These are phyloP conservation scores for Boeremia exigua DNA, from an alignment of 2,329 filamentous ascomycete species.

Conservation along the genomic window DNA sequence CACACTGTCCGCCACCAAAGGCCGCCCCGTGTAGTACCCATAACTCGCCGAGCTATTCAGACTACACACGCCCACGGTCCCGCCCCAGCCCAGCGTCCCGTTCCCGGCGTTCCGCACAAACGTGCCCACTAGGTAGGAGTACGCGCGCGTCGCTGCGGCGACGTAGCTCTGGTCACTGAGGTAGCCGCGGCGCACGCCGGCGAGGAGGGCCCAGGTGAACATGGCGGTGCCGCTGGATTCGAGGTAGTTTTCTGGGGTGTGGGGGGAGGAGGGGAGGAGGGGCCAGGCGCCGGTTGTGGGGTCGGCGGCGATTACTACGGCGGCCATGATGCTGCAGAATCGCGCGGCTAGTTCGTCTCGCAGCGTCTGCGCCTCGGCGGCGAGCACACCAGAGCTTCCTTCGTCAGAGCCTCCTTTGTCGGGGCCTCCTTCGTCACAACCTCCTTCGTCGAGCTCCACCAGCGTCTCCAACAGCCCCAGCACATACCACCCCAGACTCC, in stretches of 20 bases:
- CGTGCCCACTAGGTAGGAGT: slow-evolving; percentile 33
- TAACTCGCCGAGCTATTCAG: slow-evolving; percentile 30
- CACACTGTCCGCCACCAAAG: slow-evolving; percentile 36
- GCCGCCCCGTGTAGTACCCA: slow-evolving; percentile 23
- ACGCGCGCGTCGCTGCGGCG: slow-evolving; percentile 46
- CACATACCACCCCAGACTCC: slow-evolving; percentile 62
- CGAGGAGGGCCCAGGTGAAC: slow-evolving; percentile 62
- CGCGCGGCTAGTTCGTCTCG: neutral
- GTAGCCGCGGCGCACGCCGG: slow-evolving; percentile 52
- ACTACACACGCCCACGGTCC: slow-evolving; percentile 40
- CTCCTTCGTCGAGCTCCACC: slow-evolving; percentile 42
- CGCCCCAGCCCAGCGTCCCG: slow-evolving; percentile 39
- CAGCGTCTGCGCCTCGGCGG: neutral
- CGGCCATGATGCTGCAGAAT: neutral
- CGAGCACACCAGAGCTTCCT: too few relatives aligned
- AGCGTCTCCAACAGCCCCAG: slow-evolving; percentile 59
- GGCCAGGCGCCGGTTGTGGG: slow-evolving; percentile 58
- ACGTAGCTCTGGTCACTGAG: neutral
- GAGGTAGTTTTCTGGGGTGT: slow-evolving; percentile 62
- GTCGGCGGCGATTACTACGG: slow-evolving; percentile 26
- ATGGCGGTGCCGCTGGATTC: slow-evolving; percentile 66
- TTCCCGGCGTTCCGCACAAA: slow-evolving; percentile 29
- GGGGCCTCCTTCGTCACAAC: too few relatives aligned
- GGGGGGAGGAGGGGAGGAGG: slow-evolving; percentile 61
- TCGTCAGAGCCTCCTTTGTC: too few relatives aligned